Conservation (phyloP, 495 filamentous ascomycete species). For the Penicillium verhagenii region DNA sequence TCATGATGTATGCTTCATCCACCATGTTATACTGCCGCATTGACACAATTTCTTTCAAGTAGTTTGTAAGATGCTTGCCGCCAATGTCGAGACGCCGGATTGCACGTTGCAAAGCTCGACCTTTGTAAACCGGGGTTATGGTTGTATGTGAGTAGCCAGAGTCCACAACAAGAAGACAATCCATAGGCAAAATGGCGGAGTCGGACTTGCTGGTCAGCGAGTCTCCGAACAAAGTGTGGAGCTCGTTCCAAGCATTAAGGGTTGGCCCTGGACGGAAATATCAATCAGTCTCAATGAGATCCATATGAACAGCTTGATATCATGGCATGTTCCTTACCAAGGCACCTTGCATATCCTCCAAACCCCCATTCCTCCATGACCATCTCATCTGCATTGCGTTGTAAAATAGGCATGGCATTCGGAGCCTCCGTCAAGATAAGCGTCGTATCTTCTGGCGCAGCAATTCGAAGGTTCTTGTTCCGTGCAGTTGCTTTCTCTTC, state of each 20-base stretch:
- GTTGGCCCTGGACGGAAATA: conserved; percentile 50
- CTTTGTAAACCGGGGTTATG: conserved; percentile 81
- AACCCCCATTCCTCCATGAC: conserved; percentile 99
- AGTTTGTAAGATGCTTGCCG: conserved; percentile 92
- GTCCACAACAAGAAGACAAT: conserved; percentile 85
- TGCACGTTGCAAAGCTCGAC: conserved; percentile 73
- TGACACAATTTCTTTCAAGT: conserved; percentile 85
- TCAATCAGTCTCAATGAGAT: not conserved
- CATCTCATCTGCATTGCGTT: conserved; percentile 91
- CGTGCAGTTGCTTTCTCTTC: conserved; percentile 61
- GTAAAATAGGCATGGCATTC: conserved; percentile 77
- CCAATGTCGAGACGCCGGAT: conserved; percentile 88
- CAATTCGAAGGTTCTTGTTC: conserved; percentile 35
- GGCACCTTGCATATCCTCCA: conserved; percentile 72
- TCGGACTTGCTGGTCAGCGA: conserved; percentile 31
- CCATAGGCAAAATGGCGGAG: conserved; percentile 55
- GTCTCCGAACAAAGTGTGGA: conserved; percentile 60
- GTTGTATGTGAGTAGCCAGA: conserved; percentile 92
- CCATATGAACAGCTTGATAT: not conserved
- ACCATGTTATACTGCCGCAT: conserved; percentile 91
- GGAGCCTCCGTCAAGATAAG: conserved; percentile 86
- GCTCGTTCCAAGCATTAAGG: conserved; percentile 83
- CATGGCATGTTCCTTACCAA: conserved; percentile 39
- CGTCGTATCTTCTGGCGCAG: conserved; percentile 68
- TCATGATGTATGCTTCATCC: conserved; percentile 88